Evolutionary conservation across 2,329 filamentous ascomycete genomes (phyloP).

Genomic region (Aspergillus hiratsukae): DNA sequence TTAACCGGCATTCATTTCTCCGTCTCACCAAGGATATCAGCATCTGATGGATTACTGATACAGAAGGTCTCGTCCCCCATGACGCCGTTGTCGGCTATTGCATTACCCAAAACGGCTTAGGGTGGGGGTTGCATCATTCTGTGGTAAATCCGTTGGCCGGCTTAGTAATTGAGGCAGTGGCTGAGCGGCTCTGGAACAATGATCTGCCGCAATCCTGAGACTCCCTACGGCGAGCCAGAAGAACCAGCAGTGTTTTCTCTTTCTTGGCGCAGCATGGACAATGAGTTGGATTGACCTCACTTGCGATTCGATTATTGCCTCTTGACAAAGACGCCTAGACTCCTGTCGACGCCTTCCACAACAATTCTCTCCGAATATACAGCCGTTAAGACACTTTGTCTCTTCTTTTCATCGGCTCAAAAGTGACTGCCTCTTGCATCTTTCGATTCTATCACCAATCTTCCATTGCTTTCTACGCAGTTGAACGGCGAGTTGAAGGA

Average conservation of each 20-base stretch:
- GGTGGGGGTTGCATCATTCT: slow-evolving; percentile 24
- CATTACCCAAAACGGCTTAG: slow-evolving; percentile 23
- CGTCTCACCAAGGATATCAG: background rate
- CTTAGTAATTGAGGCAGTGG: slow-evolving; percentile 2
- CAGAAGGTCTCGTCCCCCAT: background rate
- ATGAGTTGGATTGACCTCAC: background rate
- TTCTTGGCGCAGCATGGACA: background rate
- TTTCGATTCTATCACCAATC: background rate
- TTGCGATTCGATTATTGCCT: background rate
- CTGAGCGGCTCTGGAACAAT: background rate
- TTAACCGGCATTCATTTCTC: background rate
- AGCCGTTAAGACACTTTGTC: background rate
- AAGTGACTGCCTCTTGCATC: background rate
- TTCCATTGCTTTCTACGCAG: background rate
- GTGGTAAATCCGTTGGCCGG: slow-evolving; percentile 2
- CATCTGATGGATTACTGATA: background rate
- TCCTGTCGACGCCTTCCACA: too few species aligned
- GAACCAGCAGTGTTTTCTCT: slow-evolving; percentile 7
- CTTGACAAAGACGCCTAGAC: background rate
- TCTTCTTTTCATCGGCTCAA: background rate
- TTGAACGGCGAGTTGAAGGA: background rate
- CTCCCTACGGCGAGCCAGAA: slow-evolving; percentile 4
- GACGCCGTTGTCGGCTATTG: slow-evolving; percentile 17
- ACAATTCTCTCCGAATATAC: background rate
- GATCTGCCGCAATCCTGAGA: background rate